A percentile compares a stretch with the other conserved stretches of the same genome.
Conservation (phyloP, 2,329 filamentous ascomycete genomes). For the Pleoardoris graminearum region DNA sequence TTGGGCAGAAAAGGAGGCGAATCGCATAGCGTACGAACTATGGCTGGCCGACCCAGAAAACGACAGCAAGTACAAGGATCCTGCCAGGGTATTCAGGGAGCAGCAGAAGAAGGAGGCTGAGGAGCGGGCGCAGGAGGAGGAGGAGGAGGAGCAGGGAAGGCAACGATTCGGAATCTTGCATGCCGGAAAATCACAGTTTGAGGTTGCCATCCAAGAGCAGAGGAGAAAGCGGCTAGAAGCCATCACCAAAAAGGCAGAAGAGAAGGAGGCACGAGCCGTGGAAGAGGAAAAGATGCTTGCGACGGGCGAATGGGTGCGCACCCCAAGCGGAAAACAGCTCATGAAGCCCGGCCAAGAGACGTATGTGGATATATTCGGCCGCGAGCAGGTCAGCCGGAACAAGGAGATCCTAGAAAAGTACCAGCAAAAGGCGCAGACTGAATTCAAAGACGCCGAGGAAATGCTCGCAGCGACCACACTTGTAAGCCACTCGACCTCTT, state of each 20-base stretch:
- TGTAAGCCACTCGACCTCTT: constrained; percentile 22
- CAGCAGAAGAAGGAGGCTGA: constrained; percentile 39
- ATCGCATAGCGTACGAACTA: constrained; percentile 44
- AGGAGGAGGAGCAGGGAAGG: constrained; percentile 23
- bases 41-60: constrained; percentile 45
- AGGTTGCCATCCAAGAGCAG: constrained; percentile 41
- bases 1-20: constrained; percentile 46
- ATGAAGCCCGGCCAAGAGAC: constrained; percentile 42
- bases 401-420: constrained; percentile 36
- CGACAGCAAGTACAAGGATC: constrained; percentile 45
- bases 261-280: constrained; percentile 34
- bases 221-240: constrained; percentile 33
- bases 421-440: constrained; percentile 26
- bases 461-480: constrained; percentile 38
- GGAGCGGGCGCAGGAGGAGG: constrained; percentile 25
- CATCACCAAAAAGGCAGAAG: constrained; percentile 34
- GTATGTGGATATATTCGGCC: constrained; percentile 40
- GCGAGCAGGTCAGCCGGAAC: constrained; percentile 35
- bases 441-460: constrained; percentile 31
- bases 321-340: constrained; percentile 38
- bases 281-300: constrained; percentile 39
- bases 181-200: constrained; percentile 39
- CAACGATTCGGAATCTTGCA: constrained; percentile 40
- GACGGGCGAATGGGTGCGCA: constrained; percentile 39
- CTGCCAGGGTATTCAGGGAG: constrained; percentile 38